Base-by-base conservation (phyloP, 179 eudicot genomes). In the Silene coronaria region DNA sequence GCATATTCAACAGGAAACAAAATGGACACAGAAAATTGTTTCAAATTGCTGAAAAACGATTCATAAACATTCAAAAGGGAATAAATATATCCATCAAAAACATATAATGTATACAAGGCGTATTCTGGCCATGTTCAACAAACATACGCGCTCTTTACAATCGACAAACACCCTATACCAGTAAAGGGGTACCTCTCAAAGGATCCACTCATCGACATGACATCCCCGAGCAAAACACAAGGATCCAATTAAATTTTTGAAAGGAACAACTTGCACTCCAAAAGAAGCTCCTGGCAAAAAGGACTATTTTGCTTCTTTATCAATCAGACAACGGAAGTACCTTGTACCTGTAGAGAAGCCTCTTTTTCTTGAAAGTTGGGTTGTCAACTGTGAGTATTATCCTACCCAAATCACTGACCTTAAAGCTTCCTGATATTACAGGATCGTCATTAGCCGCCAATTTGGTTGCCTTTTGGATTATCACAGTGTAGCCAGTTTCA, bases 241-340 rank as follows among this genome's bases (percentile, higher is more conserved):
- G 19, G 48, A 42, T 42, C 48, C 48, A 42, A 42, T 42, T 42
- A 42, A 42, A 42, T 13, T 42, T 61, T 75, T 73, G 69, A 71
- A 73, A 58, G 59, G 32, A 26, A 36, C 65, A 19, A 23, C 64
- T 74, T 71, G 42, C 38, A 69, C 21, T 68, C 70, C 74, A 32
- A 27, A 63, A 19, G 51, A 32, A 23, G 36, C 58, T 8, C 23
- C 14, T 71, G 23, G 27, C 65, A 23, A 32, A n/a, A 27, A 3
- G 67, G 55, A 12, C 4, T 23, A 7, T 57, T 32, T 63, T 60
- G 30, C 12, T 24, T 32, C 34, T 46, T 46, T 14, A 23, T 83
- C 70, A 80, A 21, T 85, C 87, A 64, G 80, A 72, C 71, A 77
- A 87, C 60, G 87, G 79, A 76, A 87, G 84, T 17, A 83, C 74